Evolutionary conservation across 78 protist species (phyloP), one percentile per base, ranked within the genome.

Genomic region (Pelomyxa schiedti): DNA sequence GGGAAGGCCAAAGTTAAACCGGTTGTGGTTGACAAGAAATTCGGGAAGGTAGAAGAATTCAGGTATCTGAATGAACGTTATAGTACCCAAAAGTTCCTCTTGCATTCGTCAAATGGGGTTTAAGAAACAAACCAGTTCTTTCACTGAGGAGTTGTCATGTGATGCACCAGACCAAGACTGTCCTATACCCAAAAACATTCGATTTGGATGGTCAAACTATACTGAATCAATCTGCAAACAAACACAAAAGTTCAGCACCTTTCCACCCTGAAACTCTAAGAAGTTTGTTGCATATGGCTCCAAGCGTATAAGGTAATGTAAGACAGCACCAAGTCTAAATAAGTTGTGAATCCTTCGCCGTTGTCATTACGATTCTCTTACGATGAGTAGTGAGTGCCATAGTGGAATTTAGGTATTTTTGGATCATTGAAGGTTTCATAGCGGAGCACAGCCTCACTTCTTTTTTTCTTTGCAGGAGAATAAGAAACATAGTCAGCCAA

Each of bases 181-280:
- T 2, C 63, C 71, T 1, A 96, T 41, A 8, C 81, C 63, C 53
- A 69, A 42, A 83, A 98, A 98, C 88, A 95, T 77, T 29, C 99
- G 83, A 76, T 93, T 94, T 1, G 99, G 90, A 9, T 84, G 90
- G 71, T 98, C 99, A 9, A 96, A 95, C 26, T 73, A 29, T n/a
- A n/a, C n/a, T n/a, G n/a, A n/a, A n/a, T 28, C 94, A 90, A 16
- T 67, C 24, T 83, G 64, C n/a, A 83, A 4, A 47, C 86, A 83
- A n/a, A n/a, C 24, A 24, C 24, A 24, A 52, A 52, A 52, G 24
- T 24, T 52, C 24, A 52, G 24, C 24, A 24, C 24, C n/a, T n/a
- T n/a, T 22, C 97, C 98, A 26, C 95, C 96, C 53, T 96, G 96
- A 1, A 94, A 72, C 36, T 73, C 69, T 35, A 83, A 39, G 64